phyloP scores from a whole-genome alignment of 805 yeast species.

The Ogataea paradorogensis region DNA sequence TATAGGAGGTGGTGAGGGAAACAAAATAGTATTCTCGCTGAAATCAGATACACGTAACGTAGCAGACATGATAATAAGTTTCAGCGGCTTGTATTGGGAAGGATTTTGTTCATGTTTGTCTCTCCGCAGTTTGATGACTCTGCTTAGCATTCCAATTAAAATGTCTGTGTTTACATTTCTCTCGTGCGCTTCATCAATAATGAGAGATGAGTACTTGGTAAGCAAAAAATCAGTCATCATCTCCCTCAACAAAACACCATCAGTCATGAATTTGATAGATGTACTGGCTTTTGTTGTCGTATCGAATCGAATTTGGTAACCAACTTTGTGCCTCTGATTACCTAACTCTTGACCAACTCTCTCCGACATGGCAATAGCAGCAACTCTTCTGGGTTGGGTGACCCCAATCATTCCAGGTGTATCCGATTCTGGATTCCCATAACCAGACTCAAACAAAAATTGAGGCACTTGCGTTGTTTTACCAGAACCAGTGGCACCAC shows the following conservation, averaged over 20 bases:
- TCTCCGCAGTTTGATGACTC: conserved; percentile 73
- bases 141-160: conserved; percentile 88
- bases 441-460: conserved; percentile 89
- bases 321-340: conserved; percentile 64
- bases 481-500: conserved; percentile 99
- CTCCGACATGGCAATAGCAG: conserved; percentile 87
- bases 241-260: conserved; percentile 90
- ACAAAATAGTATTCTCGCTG: conserved; percentile 72
- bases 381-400: conserved; percentile 94
- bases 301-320: conserved; percentile 82
- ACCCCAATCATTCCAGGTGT: conserved; percentile 94
- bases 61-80: conserved; percentile 93
- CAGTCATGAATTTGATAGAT: conserved; percentile 85
- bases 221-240: conserved; percentile 85
- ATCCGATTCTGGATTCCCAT: conserved; percentile 57
- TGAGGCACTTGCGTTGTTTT: conserved; percentile 98
- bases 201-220: conserved; percentile 76
- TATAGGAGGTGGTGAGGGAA: conserved; percentile 77
- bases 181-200: conserved; percentile 98
- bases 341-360: conserved; percentile 79
- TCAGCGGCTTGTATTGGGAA: conserved; percentile 54
- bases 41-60: conserved; percentile 92
- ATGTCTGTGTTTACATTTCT: conserved; percentile 95
- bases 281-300: conserved; percentile 62
- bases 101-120: conserved; percentile 50